Base-by-base conservation (phyloP, 768 basidiomycete species). In the Pleurotus djamor region DNA sequence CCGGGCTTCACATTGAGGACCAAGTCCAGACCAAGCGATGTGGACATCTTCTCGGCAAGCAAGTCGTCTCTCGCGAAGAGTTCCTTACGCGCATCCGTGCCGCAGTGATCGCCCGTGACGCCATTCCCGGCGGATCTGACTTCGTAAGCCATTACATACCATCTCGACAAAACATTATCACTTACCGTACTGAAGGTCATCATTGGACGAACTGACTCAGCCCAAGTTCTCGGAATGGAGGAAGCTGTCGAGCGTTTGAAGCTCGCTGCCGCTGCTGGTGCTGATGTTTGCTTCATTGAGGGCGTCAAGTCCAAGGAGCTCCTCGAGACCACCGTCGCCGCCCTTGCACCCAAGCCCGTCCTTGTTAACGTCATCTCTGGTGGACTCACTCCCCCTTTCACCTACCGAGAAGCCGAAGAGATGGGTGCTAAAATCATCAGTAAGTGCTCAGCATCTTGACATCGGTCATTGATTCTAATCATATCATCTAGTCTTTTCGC, bases 1-100 rank as follows among this genome's bases (percentile, higher is more conserved):
- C 82, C 0, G 83, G 71, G 0, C 65, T 83, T 35, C 83, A 84
- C 67, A 82, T 84, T 48, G 83, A 84, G 68, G 83, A 83, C 66
- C 83, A 84, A 66, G 81, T 67, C 3, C 79, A 79, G 64, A 78
- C 82, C 5, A 83, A 84, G 66, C 79, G 74, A 8, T 85, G 83
- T 65, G 82, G 83, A 0, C 83, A 84, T 65, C 71, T 85, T 32
- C 65, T 79, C 33, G 81, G 83, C 55, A 85, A 85, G 67, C 77
- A 82, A 62, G 73, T 84, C 59, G 82, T 79, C 51, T 74, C 80
- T 0, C 69, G 75, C 13, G 74, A 80, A 52, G 82, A 82, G 61
- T 83, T 80, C 64, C 54, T 82, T 52, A 74, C 77, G 34, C 80
- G 81, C 59, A 83, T 84, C 65, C 78, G 81, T 51, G 82, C 81